Conservation (phyloP, 176 grass and related monocot species). For the Oryza rufipogon region DNA sequence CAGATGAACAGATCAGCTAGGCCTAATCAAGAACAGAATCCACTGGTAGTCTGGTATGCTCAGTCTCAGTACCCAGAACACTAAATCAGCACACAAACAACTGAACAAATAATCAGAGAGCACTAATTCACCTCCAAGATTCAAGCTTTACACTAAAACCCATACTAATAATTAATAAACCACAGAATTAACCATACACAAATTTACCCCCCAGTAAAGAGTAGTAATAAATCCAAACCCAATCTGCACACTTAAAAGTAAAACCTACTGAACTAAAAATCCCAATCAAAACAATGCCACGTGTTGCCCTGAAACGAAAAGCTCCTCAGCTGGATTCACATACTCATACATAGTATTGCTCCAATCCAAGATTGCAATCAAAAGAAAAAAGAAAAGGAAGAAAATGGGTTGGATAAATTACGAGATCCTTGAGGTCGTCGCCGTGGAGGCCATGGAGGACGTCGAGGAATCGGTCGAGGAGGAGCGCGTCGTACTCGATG, state of each 20-base stretch:
- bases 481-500: conserved; percentile 73
- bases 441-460: conserved; percentile 68
- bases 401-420: neutral
- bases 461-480: conserved; percentile 78
- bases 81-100: neutral
- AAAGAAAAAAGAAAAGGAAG: neutral
- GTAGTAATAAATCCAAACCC: conserved; percentile 16
- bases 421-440: conserved; percentile 64
- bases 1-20: neutral
- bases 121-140: neutral
- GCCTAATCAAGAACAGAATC: neutral
- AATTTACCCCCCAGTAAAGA: neutral
- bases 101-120: neutral
- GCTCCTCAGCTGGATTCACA: neutral
- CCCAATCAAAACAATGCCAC: neutral
- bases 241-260: neutral
- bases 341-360: neutral
- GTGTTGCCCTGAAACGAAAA: neutral
- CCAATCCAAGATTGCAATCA: neutral
- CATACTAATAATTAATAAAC: neutral
- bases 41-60: neutral
- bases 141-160: neutral
- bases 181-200: conserved; percentile 10
- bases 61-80: neutral
- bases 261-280: neutral